Conservation (phyloP, 768 basidiomycete species). For the Gelatoporia subvermispora region DNA sequence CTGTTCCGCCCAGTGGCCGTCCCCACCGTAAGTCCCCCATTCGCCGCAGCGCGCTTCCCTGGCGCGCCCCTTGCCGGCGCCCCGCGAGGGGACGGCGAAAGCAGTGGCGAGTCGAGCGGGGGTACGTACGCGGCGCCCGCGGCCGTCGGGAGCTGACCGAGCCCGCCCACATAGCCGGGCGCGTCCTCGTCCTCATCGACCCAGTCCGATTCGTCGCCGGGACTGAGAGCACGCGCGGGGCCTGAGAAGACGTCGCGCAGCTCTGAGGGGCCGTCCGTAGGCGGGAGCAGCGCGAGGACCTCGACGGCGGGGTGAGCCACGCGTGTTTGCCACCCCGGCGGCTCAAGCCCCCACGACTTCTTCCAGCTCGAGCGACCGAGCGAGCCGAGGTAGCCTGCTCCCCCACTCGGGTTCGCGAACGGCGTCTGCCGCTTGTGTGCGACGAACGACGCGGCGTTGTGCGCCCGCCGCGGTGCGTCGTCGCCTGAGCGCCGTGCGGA, state of each 20-base stretch:
- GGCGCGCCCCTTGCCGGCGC: conserved; percentile 2
- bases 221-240: conserved; percentile 46
- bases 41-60: conserved; percentile 13
- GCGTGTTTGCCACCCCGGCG: conserved; percentile 75
- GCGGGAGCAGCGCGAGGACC: conserved; percentile 66
- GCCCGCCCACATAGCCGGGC: conserved; percentile 67
- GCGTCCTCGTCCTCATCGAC: conserved; percentile 82
- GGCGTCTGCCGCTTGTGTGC: conserved; percentile 80
- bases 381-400: conserved; percentile 32
- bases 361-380: conserved; percentile 79
- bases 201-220: conserved; percentile 84
- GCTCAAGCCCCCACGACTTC: conserved; percentile 84
- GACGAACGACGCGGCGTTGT: conserved; percentile 58
- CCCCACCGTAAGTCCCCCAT: conserved; percentile 9
- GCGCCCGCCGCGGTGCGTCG: conserved; percentile 35
- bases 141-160: conserved; percentile 55
- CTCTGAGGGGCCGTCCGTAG: conserved; percentile 27
- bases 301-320: conserved; percentile 65
- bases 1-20: conserved; percentile 2
- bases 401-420: conserved; percentile 53
- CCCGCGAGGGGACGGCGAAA: conserved; percentile 8
- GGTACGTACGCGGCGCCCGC: conserved; percentile 11
- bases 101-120: conserved; percentile 12
- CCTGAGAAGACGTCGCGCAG: conserved; percentile 83
- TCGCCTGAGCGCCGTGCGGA: conserved; percentile 47